Base-by-base conservation (phyloP, 768 basidiomycete species). In the Leccinum longicurvipes region DNA sequence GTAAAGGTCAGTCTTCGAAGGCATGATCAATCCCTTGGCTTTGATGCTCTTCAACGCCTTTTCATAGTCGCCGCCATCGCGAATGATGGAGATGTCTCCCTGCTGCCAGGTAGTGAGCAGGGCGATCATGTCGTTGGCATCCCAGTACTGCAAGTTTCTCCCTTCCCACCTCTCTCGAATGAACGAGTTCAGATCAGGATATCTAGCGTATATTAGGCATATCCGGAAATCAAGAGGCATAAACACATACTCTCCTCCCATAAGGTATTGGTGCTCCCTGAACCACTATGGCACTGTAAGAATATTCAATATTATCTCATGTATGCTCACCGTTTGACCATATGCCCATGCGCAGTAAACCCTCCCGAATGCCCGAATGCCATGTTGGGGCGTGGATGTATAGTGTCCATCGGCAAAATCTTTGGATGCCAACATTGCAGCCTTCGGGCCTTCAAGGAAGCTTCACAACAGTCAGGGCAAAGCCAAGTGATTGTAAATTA, bases 291-390 rank as follows among this genome's bases (percentile, higher is more conserved):
- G 19, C 29, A 44, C 23, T 27, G 44, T 64, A 5, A 64, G 51
- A 0, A 53, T 15, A 10, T 14, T 24, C n/a, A 8, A 19, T 17
- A 14, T 41, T 17, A 34, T 34, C 21, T 28, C 41, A 39, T 9
- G 19, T 11, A 21, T 28, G 69, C 77, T 39, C 34, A 82, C 82
- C 34, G 82, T 75, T 65, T 84, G 81, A 1, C 82, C 79, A 54
- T 82, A 83, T 5, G 82, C 81, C 82, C 83, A 84, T 24, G 80
- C 80, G 47, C 79, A 79, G 59, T 83, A 84, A 15, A 74, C 81
- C n/a, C 83, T 73, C 3, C 75, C 81, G 49, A 83, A 83, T 6
- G 82, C 83, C 1, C 82, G 77, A 34, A 84, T 70, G 5, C 82
- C 82, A 41, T 73, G 72, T 50, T 80, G 73, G 1, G 82, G 80